Base-by-base conservation (phyloP, 139 green algal species). In the Chlorella sp. region DNA sequence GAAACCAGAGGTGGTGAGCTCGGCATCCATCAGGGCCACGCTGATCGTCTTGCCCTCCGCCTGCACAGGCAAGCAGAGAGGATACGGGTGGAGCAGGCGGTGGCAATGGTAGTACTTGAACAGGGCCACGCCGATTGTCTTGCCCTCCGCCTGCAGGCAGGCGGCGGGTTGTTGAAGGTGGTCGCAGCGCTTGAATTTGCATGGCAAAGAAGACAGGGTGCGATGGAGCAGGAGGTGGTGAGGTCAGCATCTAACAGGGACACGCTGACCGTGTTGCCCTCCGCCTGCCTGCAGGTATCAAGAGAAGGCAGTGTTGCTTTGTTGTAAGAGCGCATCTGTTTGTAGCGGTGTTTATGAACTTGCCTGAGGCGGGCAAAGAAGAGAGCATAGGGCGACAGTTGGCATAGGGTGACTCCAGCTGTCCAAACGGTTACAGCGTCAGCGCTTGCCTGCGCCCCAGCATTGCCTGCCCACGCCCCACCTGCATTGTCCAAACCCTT, bases 1-100 rank as follows among this genome's bases (percentile, higher is more conserved):
- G 15, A 76, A 89, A 37, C 91, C 92, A 32, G 69, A 75, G 40
- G 76, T 78, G 26, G 69, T 18, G 24, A 71, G 22, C 42, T 93
- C 30, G 1, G 81, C 76, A 1, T 79, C 71, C 34, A 89, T 24
- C 7, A 93, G 80, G 1, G 39, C n/a, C 32, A 90, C 85, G 22
- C 53, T 85, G 4, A 91, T 61, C 18, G 81, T 69, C 73, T 83
- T 71, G 30, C n/a, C 9, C 66, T 39, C 14, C 7, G 34, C 14
- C 89, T 89, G 75, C 83, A 91, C n/a, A 34, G 39, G 77, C 77
- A 75, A 48, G 32, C 19, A 30, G 66, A 24, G 32, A 24, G 22
- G 66, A 9, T 30, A 24, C 15, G 60, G 14, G 60, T 68, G 15
- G 18, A 68, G 60, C 60, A 24, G 60, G 60, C 60, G n/a, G n/a